Evolutionary conservation across 192 early-diverging fungal genomes (phyloP).

Genomic region (Gryganskiella cystojenkinii): DNA sequence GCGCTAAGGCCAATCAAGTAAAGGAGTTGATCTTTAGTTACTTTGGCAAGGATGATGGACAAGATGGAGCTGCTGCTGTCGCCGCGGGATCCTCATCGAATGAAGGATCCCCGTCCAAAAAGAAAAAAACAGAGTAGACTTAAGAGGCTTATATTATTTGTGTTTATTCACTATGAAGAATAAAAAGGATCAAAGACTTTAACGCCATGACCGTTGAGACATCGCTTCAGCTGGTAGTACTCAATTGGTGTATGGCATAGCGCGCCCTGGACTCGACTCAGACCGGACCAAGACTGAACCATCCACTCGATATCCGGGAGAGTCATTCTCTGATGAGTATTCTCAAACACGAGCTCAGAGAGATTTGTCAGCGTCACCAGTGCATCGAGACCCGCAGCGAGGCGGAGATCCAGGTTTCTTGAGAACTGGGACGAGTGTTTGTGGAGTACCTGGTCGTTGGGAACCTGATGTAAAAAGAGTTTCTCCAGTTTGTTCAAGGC

Average conservation of each 20-base stretch:
- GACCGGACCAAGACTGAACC: background rate
- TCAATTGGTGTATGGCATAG: background rate
- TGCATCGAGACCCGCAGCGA: background rate
- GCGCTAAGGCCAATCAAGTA: constrained; percentile 14
- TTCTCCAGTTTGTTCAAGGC: background rate
- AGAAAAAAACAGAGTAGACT: background rate
- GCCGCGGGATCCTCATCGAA: background rate
- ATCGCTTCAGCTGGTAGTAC: background rate
- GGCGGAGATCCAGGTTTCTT: background rate
- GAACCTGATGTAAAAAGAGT: too few relatives aligned
- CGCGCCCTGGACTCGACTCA: background rate
- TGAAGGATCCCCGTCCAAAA: background rate
- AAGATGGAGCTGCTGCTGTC: background rate
- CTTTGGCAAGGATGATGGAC: constrained; percentile 27
- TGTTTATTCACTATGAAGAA: too few relatives aligned
- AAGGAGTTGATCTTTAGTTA: constrained; percentile 36
- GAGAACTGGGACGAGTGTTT: background rate
- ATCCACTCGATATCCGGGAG: constrained; percentile 11
- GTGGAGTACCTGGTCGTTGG: too few relatives aligned
- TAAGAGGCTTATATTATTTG: too few relatives aligned
- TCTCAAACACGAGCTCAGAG: background rate
- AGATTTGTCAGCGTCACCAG: constrained; percentile 1
- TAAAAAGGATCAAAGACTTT: constrained; percentile 13
- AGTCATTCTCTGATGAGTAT: background rate
- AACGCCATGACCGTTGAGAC: background rate